Conservation (phyloP, 2,329 filamentous ascomycete species). For the Xylaria sp. region DNA sequence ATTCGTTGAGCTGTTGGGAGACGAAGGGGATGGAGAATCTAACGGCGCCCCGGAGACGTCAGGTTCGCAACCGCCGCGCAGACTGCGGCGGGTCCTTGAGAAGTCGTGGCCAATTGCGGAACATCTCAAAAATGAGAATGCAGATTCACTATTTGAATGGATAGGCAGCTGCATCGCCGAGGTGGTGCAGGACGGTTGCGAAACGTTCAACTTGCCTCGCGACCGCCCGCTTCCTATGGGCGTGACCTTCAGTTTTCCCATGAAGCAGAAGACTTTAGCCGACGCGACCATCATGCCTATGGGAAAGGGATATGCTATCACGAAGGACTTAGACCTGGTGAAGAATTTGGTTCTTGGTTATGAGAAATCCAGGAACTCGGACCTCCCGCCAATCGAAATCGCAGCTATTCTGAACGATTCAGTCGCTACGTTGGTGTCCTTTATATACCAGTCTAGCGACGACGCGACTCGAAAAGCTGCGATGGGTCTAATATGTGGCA, state of each 20-base stretch:
- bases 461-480: conserved; percentile 64
- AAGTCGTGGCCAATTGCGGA: conserved; percentile 75
- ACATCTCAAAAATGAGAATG: conserved; percentile 72
- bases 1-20: conserved; percentile 62
- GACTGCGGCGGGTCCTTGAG: conserved; percentile 64
- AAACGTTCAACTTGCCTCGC: conserved; percentile 44
- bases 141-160: conserved; percentile 78
- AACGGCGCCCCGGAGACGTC: conserved; percentile 11
- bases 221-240: conserved; percentile 61
- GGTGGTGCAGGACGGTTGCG: conserved; percentile 64
- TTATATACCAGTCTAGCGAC: conserved; percentile 71
- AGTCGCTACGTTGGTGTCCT: conserved; percentile 76
- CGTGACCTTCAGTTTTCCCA: conserved; percentile 72
- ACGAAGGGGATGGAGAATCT: conserved; percentile 27
- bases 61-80: conserved; percentile 30
- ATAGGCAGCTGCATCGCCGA: conserved; percentile 77
- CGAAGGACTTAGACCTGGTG: conserved; percentile 62
- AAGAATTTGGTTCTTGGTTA: conserved; percentile 63
- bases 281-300: conserved; percentile 68
- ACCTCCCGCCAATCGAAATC: conserved; percentile 68
- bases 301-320: conserved; percentile 71
- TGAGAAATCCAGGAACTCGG: conserved; percentile 46
- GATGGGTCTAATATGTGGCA: conserved; percentile 82
- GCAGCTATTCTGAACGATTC: conserved; percentile 81
- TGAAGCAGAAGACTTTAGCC: conserved; percentile 64